Conservation (phyloP, 805 yeast species). For the Saturnispora quitensis region DNA sequence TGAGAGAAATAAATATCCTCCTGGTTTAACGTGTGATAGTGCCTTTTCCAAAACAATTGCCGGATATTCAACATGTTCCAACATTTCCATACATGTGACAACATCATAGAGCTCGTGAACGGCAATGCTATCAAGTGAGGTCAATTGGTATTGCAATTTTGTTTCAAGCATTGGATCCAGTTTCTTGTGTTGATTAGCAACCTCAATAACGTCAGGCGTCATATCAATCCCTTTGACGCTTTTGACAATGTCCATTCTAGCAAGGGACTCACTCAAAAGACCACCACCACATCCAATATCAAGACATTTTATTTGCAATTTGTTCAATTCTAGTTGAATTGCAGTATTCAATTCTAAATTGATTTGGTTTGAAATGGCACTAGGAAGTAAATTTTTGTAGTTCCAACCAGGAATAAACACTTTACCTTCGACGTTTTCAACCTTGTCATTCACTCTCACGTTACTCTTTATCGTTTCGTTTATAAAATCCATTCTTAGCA, state of each 20-base stretch:
- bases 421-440: slow-evolving; percentile 30
- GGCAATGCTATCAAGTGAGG: slow-evolving; percentile 51
- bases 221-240: slow-evolving; percentile 78
- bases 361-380: slow-evolving; percentile 39
- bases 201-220: slow-evolving; percentile 70
- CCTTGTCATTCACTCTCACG: slow-evolving; percentile 34
- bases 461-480: slow-evolving; percentile 45
- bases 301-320: slow-evolving; percentile 43
- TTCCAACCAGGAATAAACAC: slow-evolving; percentile 75
- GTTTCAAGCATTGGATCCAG: slow-evolving; percentile 54
- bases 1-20: slow-evolving; percentile 80
- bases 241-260: slow-evolving; percentile 55
- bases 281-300: slow-evolving; percentile 99
- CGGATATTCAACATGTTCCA: slow-evolving; percentile 91
- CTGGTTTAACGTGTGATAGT: slow-evolving; percentile 56
- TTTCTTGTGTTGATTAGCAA: slow-evolving; percentile 61
- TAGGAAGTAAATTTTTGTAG: slow-evolving; percentile 51
- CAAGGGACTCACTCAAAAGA: slow-evolving; percentile 75
- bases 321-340: slow-evolving; percentile 29
- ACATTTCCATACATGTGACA: slow-evolving; percentile 86
- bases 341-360: slow-evolving; percentile 40
- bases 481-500: slow-evolving; percentile 81
- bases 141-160: slow-evolving; percentile 46
- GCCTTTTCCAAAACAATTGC: slow-evolving; percentile 62
- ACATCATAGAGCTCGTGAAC: slow-evolving; percentile 50